These are phyloP conservation scores for Deinandra increscens DNA, from an alignment of 129 eudicot species.

Conservation along the genomic window DNA sequence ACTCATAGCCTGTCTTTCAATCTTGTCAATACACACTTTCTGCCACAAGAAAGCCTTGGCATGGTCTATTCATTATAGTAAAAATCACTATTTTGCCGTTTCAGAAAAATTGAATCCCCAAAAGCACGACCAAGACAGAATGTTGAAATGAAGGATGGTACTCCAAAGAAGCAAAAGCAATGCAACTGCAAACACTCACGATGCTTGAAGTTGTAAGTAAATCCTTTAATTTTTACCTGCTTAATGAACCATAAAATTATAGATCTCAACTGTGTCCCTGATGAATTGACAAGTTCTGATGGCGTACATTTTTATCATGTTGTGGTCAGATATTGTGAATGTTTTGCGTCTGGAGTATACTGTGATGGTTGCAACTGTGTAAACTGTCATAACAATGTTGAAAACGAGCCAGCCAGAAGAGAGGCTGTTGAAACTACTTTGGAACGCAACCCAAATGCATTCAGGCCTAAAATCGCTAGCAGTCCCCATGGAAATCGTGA, in stretches of 20 bases:
- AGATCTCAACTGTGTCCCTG: background rate
- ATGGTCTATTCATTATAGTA: background rate
- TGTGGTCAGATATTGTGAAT: slow-evolving; percentile 74
- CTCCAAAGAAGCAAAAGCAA: slow-evolving; percentile 92
- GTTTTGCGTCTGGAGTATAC: slow-evolving; percentile 78
- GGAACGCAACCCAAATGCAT: slow-evolving; percentile 85
- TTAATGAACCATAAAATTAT: background rate
- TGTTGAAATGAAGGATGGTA: slow-evolving; percentile 72
- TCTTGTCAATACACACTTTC: slow-evolving; percentile 2
- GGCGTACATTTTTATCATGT: background rate
- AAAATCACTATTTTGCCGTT: slow-evolving; percentile 15
- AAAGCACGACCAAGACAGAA: slow-evolving; percentile 55
- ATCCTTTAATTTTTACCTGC: background rate
- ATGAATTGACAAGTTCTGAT: background rate
- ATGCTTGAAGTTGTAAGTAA: slow-evolving; percentile 86
- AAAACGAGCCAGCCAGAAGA: slow-evolving; percentile 64
- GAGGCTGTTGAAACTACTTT: slow-evolving; percentile 61
- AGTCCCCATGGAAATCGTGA: slow-evolving; percentile 66
- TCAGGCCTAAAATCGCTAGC: slow-evolving; percentile 77
- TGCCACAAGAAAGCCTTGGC: background rate
- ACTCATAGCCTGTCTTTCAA: slow-evolving; percentile 9
- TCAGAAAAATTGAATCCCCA: slow-evolving; percentile 86
- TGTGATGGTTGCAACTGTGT: slow-evolving; percentile 93
- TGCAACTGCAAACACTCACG: slow-evolving; percentile 94
- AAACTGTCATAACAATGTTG: slow-evolving; percentile 70